These are phyloP conservation scores for Hypoxylon perforatum DNA, from an alignment of 495 filamentous ascomycete species.

Conservation along the genomic window DNA sequence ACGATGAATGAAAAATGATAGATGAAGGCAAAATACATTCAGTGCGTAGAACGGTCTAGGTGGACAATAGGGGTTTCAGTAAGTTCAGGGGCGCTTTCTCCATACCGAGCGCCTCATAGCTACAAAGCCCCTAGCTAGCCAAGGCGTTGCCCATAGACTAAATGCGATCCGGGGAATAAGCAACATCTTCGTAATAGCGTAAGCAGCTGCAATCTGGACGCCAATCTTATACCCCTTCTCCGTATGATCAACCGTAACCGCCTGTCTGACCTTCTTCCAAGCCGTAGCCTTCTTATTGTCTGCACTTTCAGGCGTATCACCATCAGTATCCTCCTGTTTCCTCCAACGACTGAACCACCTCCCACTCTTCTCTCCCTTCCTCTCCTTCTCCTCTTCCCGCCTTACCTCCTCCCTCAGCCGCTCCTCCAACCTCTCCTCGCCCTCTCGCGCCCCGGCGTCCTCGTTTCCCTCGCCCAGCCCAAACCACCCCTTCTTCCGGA, in stretches of 20 bases:
- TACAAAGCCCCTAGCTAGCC: constrained; percentile 82
- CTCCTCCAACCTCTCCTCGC: constrained; percentile 25
- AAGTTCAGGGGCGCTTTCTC: constrained; percentile 23
- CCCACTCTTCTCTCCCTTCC: constrained; percentile 2
- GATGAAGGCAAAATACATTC: not conserved
- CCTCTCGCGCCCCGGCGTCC: constrained; percentile 9
- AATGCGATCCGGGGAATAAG: constrained; percentile 77
- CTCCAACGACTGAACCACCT: constrained; percentile 23
- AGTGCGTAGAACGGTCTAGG: not conserved
- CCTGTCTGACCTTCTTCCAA: constrained; percentile 48
- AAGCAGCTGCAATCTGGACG: constrained; percentile 83
- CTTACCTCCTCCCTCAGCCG: constrained; percentile 26
- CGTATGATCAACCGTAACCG: constrained; percentile 40
- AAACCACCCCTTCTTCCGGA: constrained; percentile 60
- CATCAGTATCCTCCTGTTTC: constrained; percentile 34
- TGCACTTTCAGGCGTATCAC: constrained; percentile 21
- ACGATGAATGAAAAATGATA: constrained; percentile 30
- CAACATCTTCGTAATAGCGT: constrained; percentile 85
- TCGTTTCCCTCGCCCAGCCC: constrained; percentile 49
- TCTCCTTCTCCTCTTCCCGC: constrained; percentile 33
- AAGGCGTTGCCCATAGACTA: constrained; percentile 91
- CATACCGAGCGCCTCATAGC: constrained; percentile 51
- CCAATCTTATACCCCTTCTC: constrained; percentile 65
- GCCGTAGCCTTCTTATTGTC: constrained; percentile 39
- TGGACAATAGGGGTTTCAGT: not conserved